Base-by-base conservation (phyloP, 148 eudicot species). In the Camellia sinensis region DNA sequence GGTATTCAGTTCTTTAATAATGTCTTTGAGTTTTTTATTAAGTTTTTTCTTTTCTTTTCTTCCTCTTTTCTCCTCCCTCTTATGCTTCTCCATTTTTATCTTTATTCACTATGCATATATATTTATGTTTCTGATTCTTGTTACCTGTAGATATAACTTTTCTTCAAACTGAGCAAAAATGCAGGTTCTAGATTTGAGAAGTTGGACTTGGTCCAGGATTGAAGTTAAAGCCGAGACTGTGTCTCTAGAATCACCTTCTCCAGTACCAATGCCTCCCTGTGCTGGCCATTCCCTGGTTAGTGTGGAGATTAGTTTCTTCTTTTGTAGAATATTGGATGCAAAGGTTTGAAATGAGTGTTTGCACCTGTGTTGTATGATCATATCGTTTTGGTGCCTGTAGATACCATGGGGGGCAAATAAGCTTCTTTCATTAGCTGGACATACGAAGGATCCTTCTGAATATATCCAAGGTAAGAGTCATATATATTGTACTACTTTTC, bases 211-310 rank as follows among this genome's bases (percentile, higher is more conserved):
- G 99, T 92, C 97, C 79, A 92, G 85, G 86, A 90, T 91, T 80
- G 98, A 92, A 87, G 91, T 90, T 79, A 93, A 88, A 86, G 77
- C 86, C 4, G 87, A 74, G 29, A 71, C 71, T 40, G 89, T 89
- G 75, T 84, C 89, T 68, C 67, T 78, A 44, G 92, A 87, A 78
- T 78, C 85, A 75, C 80, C 90, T 62, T 82, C 92, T 81, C 77
- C 87, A 66, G 84, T 79, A 63, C 78, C 80, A 71, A 79, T 82
- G 56, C 82, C 93, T 87, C 93, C 94, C 41, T 94, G 98, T 78
- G 96, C 98, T 50, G 99, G 98, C 77, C 99, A 92, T 88, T 85
- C 91, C 52, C 81, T 97, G 98, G 99, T 97, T 82, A 89, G 99
- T 84, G 62, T 70, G 70, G 72, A 80, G 9, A 72, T 60, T 14